Percentiles rank a stretch among this genome's conserved stretches.
These are phyloP conservation scores for Boletus subparvulus DNA, from an alignment of 768 basidiomycete genomes.

Conservation along the genomic window DNA sequence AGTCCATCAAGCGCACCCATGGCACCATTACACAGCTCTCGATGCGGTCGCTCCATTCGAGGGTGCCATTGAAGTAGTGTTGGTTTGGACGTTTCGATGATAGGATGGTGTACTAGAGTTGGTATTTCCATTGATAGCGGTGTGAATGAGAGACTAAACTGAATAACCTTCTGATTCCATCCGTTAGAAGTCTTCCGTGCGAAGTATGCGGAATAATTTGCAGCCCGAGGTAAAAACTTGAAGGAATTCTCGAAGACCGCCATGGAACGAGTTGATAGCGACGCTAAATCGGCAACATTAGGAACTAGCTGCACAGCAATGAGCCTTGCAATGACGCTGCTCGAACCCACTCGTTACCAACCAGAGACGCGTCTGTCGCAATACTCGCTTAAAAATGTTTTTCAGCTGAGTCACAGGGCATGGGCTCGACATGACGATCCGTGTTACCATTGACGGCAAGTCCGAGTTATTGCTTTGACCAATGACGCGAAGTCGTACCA, in stretches of 20 bases:
- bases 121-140: conserved; percentile 1
- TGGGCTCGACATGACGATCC: conserved; percentile 11
- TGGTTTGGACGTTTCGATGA: conserved; percentile 5
- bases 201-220: conserved; percentile 4
- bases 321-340: conserved; percentile 16
- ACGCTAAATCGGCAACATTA: conserved; percentile 10
- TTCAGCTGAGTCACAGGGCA: conserved; percentile 13
- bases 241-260: conserved; percentile 12
- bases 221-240: not conserved
- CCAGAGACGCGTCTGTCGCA: conserved; percentile 6
- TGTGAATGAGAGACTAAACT: not conserved
- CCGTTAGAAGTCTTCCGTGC: conserved; percentile 6
- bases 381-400: conserved; percentile 21
- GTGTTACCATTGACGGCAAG: conserved; percentile 20
- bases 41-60: conserved; percentile 8
- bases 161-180: conserved; percentile 17
- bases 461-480: conserved; percentile 5
- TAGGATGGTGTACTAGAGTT: not conserved
- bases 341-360: conserved; percentile 16
- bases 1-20: conserved; percentile 13
- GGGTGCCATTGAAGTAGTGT: conserved; percentile 8
- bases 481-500: conserved; percentile 16
- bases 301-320: conserved; percentile 16
- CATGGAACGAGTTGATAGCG: conserved; percentile 4
- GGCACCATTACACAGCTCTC: conserved; percentile 13